Evolutionary conservation across 108 stramenopile species (phyloP), one percentile per base, ranked within the genome.

Genomic region (Cyclostephanos tholiformis): DNA sequence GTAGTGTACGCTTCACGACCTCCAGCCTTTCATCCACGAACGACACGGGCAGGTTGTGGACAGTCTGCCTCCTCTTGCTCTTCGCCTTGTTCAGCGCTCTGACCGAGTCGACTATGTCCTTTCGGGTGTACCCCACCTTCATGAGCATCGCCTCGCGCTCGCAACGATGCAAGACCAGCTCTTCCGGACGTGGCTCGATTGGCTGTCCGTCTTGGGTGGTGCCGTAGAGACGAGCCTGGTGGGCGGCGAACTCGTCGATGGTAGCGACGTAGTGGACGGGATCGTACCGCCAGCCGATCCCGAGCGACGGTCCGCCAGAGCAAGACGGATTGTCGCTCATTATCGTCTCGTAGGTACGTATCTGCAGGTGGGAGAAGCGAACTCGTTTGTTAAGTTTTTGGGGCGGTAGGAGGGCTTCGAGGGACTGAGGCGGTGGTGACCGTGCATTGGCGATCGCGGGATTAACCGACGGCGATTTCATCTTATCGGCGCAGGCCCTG

Each of bases 1-100:
- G 43, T 12, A 79, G 13, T 5, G 63, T 69, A 19, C 85, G 46
- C 50, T 58, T 61, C 39, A 59, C 58, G n/a, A 36, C 74, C 63
- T 90, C 89, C 49, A 83, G 19, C 63, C 67, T 39, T 59, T 87
- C 85, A 48, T 90, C 89, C n/a, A 86, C 61, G 41, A 51, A 79
- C 58, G 76, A 65, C 14, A 69, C 77, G 2, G 63, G 55, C n/a
- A 90, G 60, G 49, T 90, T 90, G 38, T 87, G 83, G 13, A 84
- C 80, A 17, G 89, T 90, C 49, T 82, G 80, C 26, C 82, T 68
- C 17, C 89, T 58, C 46, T 76, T 75, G 50, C 80, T 87, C 85
- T 90, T 90, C 6, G 74, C 75, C 72, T 80, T 90, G 77, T 82
- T 74, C 4, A 65, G 52, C 38, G 62, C 43, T 38, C 89, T 72